Percentiles rank a stretch among this genome's conserved stretches.
Evolutionary conservation across 164 flowering plant species (phyloP).

Genomic region (Dillenia suffruticosa): DNA sequence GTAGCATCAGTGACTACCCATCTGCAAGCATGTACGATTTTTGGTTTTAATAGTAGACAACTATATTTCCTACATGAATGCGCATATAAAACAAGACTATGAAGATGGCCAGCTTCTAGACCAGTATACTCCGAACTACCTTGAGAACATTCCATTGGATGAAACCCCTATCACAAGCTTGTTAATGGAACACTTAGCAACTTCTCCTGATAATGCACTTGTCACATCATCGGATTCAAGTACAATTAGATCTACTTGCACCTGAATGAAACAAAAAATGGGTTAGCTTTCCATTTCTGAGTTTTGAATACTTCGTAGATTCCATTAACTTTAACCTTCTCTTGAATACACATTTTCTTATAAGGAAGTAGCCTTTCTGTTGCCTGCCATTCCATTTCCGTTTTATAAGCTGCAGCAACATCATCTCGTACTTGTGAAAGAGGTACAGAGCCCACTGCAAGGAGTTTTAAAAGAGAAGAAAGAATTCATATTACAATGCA

Average conservation of each 20-base stretch:
- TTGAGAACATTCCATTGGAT: slow-evolving; percentile 47
- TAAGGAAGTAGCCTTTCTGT: slow-evolving; percentile 57
- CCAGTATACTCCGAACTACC: slow-evolving; percentile 35
- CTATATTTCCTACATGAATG: no score
- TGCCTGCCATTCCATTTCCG: slow-evolving; percentile 60
- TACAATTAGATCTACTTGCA: slow-evolving; percentile 46
- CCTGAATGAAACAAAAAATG: slow-evolving; percentile 34
- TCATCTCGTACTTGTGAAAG: slow-evolving; percentile 72
- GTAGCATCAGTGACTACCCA: no score
- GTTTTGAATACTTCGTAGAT: no score
- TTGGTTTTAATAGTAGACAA: no score
- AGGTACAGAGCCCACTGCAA: slow-evolving; percentile 73
- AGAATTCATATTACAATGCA: no score
- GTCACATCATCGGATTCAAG: slow-evolving; percentile 77
- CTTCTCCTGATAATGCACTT: slow-evolving; percentile 53
- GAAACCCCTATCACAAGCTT: slow-evolving; percentile 80
- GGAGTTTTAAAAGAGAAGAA: background rate
- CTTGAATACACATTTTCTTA: slow-evolving; percentile 43
- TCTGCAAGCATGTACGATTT: no score
- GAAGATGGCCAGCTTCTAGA: no score
- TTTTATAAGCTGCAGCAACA: slow-evolving; percentile 54
- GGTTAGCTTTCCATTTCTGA: slow-evolving; percentile 3
- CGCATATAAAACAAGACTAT: no score
- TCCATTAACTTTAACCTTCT: slow-evolving; percentile 37
- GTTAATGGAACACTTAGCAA: slow-evolving; percentile 26